Evolutionary conservation across 148 eudicot species (phyloP).

Genomic region (Limonium bicolor): DNA sequence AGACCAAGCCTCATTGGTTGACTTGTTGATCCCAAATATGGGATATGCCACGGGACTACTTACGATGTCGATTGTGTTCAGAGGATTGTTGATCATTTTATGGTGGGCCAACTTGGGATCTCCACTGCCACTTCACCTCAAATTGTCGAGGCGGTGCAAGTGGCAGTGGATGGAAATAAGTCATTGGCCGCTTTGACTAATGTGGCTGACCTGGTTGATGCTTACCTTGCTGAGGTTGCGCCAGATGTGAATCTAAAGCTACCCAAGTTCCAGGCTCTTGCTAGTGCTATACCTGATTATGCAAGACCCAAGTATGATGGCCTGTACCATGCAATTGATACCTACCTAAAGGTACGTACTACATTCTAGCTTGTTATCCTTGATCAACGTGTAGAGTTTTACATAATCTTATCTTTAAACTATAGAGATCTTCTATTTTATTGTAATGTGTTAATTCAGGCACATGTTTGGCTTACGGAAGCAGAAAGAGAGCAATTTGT

Average conservation of each 20-base stretch:
- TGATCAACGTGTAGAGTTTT: too few species aligned
- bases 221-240: constrained; percentile 66
- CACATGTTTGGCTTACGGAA: constrained; percentile 68
- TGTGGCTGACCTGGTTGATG: constrained; percentile 63
- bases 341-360: constrained; percentile 46
- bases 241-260: constrained; percentile 54
- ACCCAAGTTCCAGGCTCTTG: constrained; percentile 53
- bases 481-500: constrained; percentile 60
- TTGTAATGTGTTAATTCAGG: too few species aligned
- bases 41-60: constrained; percentile 31
- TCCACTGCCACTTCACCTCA: constrained; percentile 31
- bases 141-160: constrained; percentile 23
- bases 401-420: too few species aligned
- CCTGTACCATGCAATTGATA: constrained; percentile 64
- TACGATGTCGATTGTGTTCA: constrained; percentile 67
- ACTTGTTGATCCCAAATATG: constrained; percentile 46
- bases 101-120: constrained; percentile 21
- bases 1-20: constrained; percentile 47
- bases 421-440: too few species aligned
- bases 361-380: neutral
- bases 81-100: constrained; percentile 51
- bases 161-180: constrained; percentile 17
- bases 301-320: constrained; percentile 62
- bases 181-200: constrained; percentile 31
- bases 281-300: constrained; percentile 49